phyloP scores from a whole-genome alignment of 768 basidiomycete species.

The Amanita muscaria region DNA sequence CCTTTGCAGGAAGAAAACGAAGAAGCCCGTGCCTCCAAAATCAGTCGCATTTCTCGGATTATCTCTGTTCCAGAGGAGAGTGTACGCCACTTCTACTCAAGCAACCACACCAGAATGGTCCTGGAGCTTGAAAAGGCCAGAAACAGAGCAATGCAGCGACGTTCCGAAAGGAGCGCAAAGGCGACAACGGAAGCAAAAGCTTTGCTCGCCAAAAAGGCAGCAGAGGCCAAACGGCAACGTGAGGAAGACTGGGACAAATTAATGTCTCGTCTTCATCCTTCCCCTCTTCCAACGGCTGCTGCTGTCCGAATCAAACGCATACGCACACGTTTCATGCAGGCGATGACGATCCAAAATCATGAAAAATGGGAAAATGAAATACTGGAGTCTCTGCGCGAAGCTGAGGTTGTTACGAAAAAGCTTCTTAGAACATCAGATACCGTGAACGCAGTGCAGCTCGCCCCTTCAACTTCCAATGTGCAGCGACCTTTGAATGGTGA shows the following conservation, averaged over 20 bases:
- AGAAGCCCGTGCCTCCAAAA: slow-evolving; percentile 20
- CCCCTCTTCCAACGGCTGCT: slow-evolving; percentile 36
- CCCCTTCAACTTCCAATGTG: background rate
- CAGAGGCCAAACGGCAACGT: slow-evolving; percentile 47
- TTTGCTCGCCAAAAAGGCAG: slow-evolving; percentile 53
- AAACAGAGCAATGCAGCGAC: slow-evolving; percentile 25
- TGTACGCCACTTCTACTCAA: slow-evolving; percentile 36
- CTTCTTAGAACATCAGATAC: background rate
- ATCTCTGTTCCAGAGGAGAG: slow-evolving; percentile 46
- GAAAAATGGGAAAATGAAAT: slow-evolving; percentile 62
- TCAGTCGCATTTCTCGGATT: slow-evolving; percentile 43
- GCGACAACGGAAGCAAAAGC: slow-evolving; percentile 39
- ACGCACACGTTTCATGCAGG: slow-evolving; percentile 49
- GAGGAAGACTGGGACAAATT: slow-evolving; percentile 61
- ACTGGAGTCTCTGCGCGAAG: slow-evolving; percentile 44
- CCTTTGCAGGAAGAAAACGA: slow-evolving; percentile 42
- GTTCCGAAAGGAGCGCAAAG: slow-evolving; percentile 24
- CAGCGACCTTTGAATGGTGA: slow-evolving; percentile 33
- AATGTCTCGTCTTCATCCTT: slow-evolving; percentile 46
- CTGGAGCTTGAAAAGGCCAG: slow-evolving; percentile 36
- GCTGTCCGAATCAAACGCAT: slow-evolving; percentile 46
- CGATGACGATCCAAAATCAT: slow-evolving; percentile 38
- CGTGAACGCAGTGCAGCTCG: background rate
- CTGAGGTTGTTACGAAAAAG: slow-evolving; percentile 39
- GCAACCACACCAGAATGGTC: slow-evolving; percentile 28